Conservation (phyloP, 2,329 filamentous ascomycete genomes). For the Mycosphaerella sp. region DNA sequence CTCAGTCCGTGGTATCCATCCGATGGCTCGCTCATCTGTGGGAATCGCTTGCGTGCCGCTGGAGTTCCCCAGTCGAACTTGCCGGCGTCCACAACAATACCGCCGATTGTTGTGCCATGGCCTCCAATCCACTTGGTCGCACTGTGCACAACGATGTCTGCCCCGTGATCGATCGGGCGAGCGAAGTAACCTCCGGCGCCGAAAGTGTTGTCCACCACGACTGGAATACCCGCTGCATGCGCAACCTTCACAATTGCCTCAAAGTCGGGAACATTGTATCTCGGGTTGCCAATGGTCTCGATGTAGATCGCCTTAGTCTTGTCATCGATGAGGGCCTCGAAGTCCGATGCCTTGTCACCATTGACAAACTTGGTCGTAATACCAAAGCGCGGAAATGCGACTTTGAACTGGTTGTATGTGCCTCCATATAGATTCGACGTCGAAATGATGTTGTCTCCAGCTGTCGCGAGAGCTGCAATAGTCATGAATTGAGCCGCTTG, state of each 20-base stretch:
- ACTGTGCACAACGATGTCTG: slow-evolving; percentile 89
- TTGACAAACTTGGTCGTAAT: slow-evolving; percentile 82
- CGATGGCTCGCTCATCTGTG: slow-evolving; percentile 82
- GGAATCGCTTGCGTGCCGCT: slow-evolving; percentile 61
- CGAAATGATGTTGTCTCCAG: slow-evolving; percentile 88
- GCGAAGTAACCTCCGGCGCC: slow-evolving; percentile 86
- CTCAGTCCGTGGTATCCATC: slow-evolving; percentile 89
- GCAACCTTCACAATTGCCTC: slow-evolving; percentile 78
- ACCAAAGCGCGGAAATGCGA: slow-evolving; percentile 77
- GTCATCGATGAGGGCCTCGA: slow-evolving; percentile 78
- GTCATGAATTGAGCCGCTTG: slow-evolving; percentile 91
- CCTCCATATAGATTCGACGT: slow-evolving; percentile 90
- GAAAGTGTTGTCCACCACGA: slow-evolving; percentile 86
- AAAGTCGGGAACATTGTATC: slow-evolving; percentile 88
- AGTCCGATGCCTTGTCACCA: slow-evolving; percentile 71
- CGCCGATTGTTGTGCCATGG: slow-evolving; percentile 81
- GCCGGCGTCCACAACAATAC: slow-evolving; percentile 78
- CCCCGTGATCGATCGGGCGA: slow-evolving; percentile 81
- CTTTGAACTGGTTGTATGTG: slow-evolving; percentile 97
- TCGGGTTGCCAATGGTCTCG: slow-evolving; percentile 89
- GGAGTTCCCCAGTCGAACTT: slow-evolving; percentile 93
- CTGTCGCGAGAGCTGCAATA: slow-evolving; percentile 73
- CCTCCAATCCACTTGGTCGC: slow-evolving; percentile 97
- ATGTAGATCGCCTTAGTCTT: slow-evolving; percentile 89
- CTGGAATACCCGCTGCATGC: slow-evolving; percentile 57